A percentile compares a stretch with the other conserved stretches of the same genome.
Conservation (phyloP, 306 rosid genomes). For the Abrus pulchellus region DNA sequence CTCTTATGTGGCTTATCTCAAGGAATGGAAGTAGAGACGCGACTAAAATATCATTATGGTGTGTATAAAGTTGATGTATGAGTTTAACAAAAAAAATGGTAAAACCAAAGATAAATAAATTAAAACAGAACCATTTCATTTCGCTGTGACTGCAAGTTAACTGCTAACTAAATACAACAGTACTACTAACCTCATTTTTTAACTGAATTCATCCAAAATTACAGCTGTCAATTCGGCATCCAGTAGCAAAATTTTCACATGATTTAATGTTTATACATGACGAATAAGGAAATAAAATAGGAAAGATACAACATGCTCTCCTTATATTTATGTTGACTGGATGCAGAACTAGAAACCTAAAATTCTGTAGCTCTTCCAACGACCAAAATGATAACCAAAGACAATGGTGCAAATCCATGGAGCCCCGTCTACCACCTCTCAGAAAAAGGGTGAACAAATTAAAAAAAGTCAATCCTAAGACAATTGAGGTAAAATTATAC, state of each 20-base stretch:
- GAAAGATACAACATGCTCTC: conserved; percentile 69
- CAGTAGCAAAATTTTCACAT: conserved; percentile 62
- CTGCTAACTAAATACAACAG: not conserved
- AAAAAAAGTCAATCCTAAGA: conserved; percentile 53
- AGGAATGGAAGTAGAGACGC: no score
- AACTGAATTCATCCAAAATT: conserved; percentile 38
- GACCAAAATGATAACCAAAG: conserved; percentile 54
- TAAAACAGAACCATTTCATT: not conserved
- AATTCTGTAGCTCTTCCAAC: conserved; percentile 54
- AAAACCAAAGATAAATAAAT: not conserved
- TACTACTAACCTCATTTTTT: not conserved
- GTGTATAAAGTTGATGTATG: not conserved
- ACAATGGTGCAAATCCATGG: conserved; percentile 45
- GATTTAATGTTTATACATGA: conserved; percentile 65
- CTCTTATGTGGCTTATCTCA: no score
- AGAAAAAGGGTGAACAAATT: conserved; percentile 58
- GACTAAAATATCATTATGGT: no score
- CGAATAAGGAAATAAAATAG: conserved; percentile 59
- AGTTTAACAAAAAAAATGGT: not conserved
- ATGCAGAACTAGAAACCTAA: conserved; percentile 56
- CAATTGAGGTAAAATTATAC: conserved; percentile 63
- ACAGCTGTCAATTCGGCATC: conserved; percentile 43
- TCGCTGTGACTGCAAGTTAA: not conserved
- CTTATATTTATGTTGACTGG: conserved; percentile 54
- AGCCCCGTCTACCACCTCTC: conserved; percentile 57